Base-by-base conservation (phyloP, 2,329 filamentous ascomycete species). In the Fusarium liriodendri region DNA sequence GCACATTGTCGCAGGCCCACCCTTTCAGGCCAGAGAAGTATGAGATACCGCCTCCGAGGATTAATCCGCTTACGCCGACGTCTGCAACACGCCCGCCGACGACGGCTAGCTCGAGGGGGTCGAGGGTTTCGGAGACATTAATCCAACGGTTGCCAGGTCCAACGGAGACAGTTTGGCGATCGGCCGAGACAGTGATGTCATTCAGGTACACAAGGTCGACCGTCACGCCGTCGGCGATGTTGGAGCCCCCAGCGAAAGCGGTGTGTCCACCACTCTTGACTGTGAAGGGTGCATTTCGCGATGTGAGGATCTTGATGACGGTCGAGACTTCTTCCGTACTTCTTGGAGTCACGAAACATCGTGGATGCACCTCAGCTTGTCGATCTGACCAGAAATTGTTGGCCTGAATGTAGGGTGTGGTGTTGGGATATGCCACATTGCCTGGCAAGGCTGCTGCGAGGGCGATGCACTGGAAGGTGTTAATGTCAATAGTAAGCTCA, bases 181-280 rank as follows among this genome's bases (percentile, higher is more conserved):
- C 66, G 5, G 47, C 9, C 0, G 68, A 69, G 8, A 69, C 61
- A 0, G 11, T 65, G 45, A 70, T 70, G 47, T 54, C 32, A n/a
- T 69, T 83, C 11, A 89, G 79, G 5, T 76, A 73, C 10, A 79
- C 77, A n/a, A 89, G 76, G 67, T 86, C 84, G 61, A 89, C 79
- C 5, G 83, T 83, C 6, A 87, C 77, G 16, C 85, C 83, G 16
- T 73, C 73, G 6, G 79, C 73, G 65, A 82, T 82, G 73, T 83
- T 89, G 8, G 85, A 85, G 2, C 82, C 81, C 5, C 82, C 84
- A 0, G 82, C 78, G 67, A 86, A 87, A 4, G 85, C 81, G 2
- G 83, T 84, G 78, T 90, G 88, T 1, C 89, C 88, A n/a, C 88
- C 87, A 52, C 83, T 82, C 40, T 86, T 86, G 67, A 87, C 83